phyloP scores from a whole-genome alignment of 2,329 filamentous ascomycete species.

The Colletotrichum sp. region DNA sequence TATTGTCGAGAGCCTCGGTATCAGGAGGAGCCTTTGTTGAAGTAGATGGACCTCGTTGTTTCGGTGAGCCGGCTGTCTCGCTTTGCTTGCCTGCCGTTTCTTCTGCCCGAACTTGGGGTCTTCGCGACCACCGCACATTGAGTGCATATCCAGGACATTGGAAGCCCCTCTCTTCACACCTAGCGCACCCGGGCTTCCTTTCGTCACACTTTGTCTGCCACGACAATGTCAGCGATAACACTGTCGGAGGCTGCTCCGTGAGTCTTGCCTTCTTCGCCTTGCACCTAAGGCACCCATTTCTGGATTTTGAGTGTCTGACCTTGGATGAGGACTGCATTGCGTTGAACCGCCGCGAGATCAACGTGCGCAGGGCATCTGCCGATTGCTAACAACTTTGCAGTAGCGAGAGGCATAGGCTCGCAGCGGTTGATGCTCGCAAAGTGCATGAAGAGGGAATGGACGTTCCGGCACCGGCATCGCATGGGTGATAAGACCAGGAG shows the following conservation, averaged over 20 bases:
- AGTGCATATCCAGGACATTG: conserved; percentile 27
- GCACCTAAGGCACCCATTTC: fast-evolving
- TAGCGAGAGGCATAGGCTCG: neutral
- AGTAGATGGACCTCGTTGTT: fast-evolving
- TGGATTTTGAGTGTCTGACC: neutral
- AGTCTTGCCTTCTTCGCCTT: neutral
- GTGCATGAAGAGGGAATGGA: neutral
- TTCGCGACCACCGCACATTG: conserved; percentile 27
- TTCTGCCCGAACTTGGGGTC: conserved; percentile 17
- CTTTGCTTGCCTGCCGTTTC: fast-evolving
- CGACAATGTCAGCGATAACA: neutral
- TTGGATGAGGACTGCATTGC: neutral
- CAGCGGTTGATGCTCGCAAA: neutral
- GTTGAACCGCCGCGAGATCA: fast-evolving
- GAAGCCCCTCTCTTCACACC: conserved; percentile 24
- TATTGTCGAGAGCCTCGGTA: fast-evolving
- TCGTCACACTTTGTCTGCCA: conserved; percentile 27
- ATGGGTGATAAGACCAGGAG: neutral
- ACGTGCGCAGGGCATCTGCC: neutral
- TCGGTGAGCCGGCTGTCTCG: fast-evolving
- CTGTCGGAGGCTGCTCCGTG: fast-evolving
- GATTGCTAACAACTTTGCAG: neutral
- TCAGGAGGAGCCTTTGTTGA: fast-evolving
- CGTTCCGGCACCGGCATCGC: neutral
- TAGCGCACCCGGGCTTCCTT: conserved; percentile 22